Base-by-base conservation (phyloP, 805 yeast genomes). In the Candida chilensis region DNA sequence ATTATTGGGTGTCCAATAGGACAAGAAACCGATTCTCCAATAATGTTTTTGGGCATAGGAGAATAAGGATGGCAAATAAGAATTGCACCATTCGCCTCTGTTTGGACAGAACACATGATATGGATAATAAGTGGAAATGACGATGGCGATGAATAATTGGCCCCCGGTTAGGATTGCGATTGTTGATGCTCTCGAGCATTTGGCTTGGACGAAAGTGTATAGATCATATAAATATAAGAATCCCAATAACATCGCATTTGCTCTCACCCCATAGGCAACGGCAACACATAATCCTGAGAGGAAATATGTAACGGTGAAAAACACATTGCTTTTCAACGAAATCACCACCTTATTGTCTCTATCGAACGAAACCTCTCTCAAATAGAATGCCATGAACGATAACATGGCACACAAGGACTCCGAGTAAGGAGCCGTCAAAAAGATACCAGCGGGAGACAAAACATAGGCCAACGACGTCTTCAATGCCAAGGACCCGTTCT, bases 11-110 rank as follows among this genome's bases (percentile, higher is more conserved):
- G 92, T 80, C 90, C 96, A 92, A 54, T 92, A 92, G 24, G 54
- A 61, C 33, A 92, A 51, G 31, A 88, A 73, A 0, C 98, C 97
- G 27, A 64, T 68, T 41, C 76, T 71, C 98, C 98, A 92, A 50
- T 90, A 87, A 38, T 74, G 64, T 2, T 55, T 35, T 52, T 92
- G 98, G 5, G 94, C 82, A 49, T 66, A 84, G 3, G 71, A 50
- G 41, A 77, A 77, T 10, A 90, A 59, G 15, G 79, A 68, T 5
- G 83, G 85, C 0, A 82, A 30, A 3, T 38, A 34, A 4, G 57
- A 39, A 10, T 56, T 36, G 49, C 98, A 90, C 96, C 96, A 90
- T 36, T 68, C 82, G 5, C 83, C 76, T 34, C 86, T 57, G 10
- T 53, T 66, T 1, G 86, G 83, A 48, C 98, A 92, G 37, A 73